These are phyloP conservation scores for Lunasporangiospora selenospora DNA, from an alignment of 192 early-diverging fungal genomes.

Conservation along the genomic window DNA sequence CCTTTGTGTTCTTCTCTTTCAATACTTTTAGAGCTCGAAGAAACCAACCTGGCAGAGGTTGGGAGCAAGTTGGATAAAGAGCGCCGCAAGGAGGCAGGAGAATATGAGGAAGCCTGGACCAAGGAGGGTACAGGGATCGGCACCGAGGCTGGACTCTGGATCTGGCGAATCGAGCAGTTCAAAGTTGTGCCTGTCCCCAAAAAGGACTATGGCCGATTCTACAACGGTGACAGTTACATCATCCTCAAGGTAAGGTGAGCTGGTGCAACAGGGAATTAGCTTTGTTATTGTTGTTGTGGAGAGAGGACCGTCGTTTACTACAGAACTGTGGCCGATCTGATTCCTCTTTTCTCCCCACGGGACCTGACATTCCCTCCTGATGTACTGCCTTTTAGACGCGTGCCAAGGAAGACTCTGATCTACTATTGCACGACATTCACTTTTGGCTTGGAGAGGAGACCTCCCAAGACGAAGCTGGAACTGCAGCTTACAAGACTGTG, in stretches of 20 bases:
- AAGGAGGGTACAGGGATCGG: constrained; percentile 57
- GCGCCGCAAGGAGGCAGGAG: constrained; percentile 60
- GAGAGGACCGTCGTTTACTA: neutral
- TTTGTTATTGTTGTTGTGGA: neutral
- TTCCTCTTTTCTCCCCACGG: neutral
- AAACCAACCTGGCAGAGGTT: constrained; percentile 65
- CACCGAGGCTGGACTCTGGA: constrained; percentile 58
- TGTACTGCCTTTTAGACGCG: constrained; percentile 4
- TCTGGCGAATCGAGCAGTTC: constrained; percentile 86
- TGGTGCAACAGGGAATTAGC: neutral
- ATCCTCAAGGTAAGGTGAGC: constrained; percentile 65
- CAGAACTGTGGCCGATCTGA: neutral
- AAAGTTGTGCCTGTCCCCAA: constrained; percentile 68
- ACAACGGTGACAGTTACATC: constrained; percentile 80
- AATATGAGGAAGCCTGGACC: constrained; percentile 66
- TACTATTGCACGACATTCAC: constrained; percentile 78
- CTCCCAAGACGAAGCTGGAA: constrained; percentile 81
- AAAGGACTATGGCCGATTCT: constrained; percentile 70
- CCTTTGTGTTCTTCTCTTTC: neutral
- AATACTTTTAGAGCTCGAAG: constrained; percentile 48
- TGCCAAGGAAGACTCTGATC: constrained; percentile 58
- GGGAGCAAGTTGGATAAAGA: constrained; percentile 67
- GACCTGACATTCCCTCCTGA: neutral
- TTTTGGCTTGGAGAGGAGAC: constrained; percentile 86
- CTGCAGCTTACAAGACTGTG: constrained; percentile 87